Evolutionary conservation across 352 stramenopile genomes (phyloP).

Genomic region (Lagenidium giganteum): DNA sequence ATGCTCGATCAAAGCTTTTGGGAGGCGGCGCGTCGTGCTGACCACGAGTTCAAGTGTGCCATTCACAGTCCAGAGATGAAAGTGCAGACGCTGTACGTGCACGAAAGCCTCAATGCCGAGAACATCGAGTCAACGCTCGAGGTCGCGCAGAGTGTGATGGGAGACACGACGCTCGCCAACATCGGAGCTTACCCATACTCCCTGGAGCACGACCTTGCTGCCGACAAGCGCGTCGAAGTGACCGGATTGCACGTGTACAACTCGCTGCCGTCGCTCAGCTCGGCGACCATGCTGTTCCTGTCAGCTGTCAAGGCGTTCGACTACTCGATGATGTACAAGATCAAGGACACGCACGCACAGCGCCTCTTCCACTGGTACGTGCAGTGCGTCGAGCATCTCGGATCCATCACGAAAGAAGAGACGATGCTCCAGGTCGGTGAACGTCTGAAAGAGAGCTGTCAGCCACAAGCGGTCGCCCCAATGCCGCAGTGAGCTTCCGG

Average conservation of each 20-base stretch:
- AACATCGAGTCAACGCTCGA: constrained; percentile 22
- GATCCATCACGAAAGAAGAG: constrained; percentile 27
- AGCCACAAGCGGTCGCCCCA: too few relatives aligned
- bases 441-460: too few relatives aligned
- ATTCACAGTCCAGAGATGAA: constrained; percentile 50
- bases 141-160: constrained; percentile 38
- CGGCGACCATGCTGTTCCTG: constrained; percentile 44
- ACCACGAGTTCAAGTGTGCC: constrained; percentile 36
- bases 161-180: constrained; percentile 33
- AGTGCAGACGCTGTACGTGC: constrained; percentile 54
- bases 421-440: constrained; percentile 36
- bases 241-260: constrained; percentile 53
- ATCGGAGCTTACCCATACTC: constrained; percentile 25
- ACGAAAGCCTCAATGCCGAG: constrained; percentile 46
- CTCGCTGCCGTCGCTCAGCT: constrained; percentile 43
- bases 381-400: constrained; percentile 39
- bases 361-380: constrained; percentile 53
- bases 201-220: constrained; percentile 3
- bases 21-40: constrained; percentile 42
- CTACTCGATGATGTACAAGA: constrained; percentile 64
- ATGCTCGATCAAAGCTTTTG: constrained; percentile 34
- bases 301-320: constrained; percentile 45
- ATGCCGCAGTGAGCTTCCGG: too few relatives aligned
- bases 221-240: constrained; percentile 22
- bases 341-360: constrained; percentile 22